Conservation (phyloP, 2,329 filamentous ascomycete species). For the Cryphonectria parasitica region DNA sequence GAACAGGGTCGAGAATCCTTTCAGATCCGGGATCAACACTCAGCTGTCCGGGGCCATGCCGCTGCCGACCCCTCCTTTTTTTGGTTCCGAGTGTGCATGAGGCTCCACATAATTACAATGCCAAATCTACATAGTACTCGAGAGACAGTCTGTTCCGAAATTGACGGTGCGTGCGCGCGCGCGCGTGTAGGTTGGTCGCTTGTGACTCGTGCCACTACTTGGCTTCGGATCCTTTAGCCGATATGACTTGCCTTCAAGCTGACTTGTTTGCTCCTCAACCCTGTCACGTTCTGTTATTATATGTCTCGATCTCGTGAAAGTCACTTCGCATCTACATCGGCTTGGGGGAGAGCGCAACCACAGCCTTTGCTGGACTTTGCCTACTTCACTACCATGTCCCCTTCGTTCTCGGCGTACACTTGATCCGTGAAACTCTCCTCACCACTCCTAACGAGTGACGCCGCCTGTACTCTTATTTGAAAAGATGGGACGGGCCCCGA, state of each 20-base stretch:
- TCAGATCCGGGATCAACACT: not conserved
- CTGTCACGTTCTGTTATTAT: not conserved
- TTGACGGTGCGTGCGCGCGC: not conserved
- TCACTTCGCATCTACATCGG: too few species aligned
- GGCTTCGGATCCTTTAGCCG: not conserved
- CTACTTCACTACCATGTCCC: too few species aligned
- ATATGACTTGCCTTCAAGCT: not conserved
- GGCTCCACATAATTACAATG: not conserved
- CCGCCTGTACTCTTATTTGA: not conserved
- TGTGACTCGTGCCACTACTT: not conserved
- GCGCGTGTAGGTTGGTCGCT: not conserved
- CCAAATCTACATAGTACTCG: not conserved
- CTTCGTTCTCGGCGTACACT: too few species aligned
- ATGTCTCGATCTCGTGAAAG: not conserved
- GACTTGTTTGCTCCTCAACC: not conserved
- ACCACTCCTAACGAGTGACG: not conserved
- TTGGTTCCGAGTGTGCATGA: not conserved
- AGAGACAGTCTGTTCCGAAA: not conserved
- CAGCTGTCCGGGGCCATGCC: not conserved
- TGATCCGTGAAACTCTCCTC: not conserved
- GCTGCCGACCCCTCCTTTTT: not conserved
- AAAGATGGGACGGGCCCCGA: slow-evolving; percentile 35
- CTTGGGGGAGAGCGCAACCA: too few species aligned
- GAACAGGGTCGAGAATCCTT: not conserved
- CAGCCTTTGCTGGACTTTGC: too few species aligned